Evolutionary conservation across 1,284 basidiomycete species (phyloP).

Genomic region (Meripilus lineatus): DNA sequence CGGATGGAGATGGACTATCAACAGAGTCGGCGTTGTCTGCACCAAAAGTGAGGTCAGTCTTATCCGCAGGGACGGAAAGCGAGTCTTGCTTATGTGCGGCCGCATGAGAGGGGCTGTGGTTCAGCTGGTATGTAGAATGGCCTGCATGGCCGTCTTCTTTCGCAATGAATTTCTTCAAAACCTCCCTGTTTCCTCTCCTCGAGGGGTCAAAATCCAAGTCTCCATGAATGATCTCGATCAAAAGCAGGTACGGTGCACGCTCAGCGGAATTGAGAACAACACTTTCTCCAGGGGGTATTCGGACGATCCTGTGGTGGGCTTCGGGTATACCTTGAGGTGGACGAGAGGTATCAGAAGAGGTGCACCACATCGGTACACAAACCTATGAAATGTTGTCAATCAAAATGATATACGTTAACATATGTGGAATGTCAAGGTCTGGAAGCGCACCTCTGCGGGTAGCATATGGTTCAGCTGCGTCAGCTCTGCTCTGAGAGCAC

Average conservation of each 20-base stretch:
- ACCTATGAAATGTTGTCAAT: too few species aligned
- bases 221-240: constrained; percentile 88
- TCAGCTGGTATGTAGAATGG: constrained; percentile 45
- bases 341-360: constrained; percentile 57
- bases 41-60: constrained; percentile 21
- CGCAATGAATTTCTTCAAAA: constrained; percentile 77
- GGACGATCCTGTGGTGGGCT: constrained; percentile 92
- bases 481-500: constrained; percentile 91
- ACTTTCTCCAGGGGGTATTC: constrained; percentile 96
- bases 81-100: constrained; percentile 13
- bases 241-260: constrained; percentile 88
- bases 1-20: constrained; percentile 3
- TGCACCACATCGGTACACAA: constrained; percentile 98
- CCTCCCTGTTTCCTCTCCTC: constrained; percentile 81
- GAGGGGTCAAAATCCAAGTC: constrained; percentile 94
- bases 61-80: too few species aligned
- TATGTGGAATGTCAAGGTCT: constrained; percentile 8
- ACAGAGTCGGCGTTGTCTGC: constrained; percentile 17
- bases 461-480: constrained; percentile 95
- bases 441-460: constrained; percentile 77
- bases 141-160: constrained; percentile 64
- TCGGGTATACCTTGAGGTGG: constrained; percentile 39
- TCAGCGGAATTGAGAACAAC: constrained; percentile 99
- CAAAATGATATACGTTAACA: constrained; percentile 10
- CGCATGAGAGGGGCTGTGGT: constrained; percentile 19